phyloP scores from a whole-genome alignment of 306 rosid genomes.

The Malus sieversii region DNA sequence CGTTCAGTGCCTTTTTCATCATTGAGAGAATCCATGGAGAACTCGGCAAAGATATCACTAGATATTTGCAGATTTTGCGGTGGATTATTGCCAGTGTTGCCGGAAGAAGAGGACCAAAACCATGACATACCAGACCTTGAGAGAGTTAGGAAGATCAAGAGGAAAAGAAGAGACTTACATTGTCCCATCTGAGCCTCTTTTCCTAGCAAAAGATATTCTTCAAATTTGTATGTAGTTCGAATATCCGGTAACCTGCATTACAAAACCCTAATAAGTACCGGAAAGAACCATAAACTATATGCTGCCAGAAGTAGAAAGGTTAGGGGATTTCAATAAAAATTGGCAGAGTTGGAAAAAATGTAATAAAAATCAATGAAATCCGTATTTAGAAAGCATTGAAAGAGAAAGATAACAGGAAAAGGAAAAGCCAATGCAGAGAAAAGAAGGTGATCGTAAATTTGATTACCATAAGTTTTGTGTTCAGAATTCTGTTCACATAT shows the following conservation, averaged over 20 bases:
- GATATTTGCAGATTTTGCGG: neutral
- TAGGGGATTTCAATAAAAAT: neutral
- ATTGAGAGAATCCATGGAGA: slow-evolving; percentile 3
- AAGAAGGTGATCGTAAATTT: neutral
- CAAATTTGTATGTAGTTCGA: neutral
- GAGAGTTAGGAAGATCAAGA: neutral
- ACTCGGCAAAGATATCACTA: neutral
- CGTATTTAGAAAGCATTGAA: neutral
- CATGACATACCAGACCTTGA: slow-evolving; percentile 4
- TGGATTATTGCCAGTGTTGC: neutral
- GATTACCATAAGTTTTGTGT: neutral
- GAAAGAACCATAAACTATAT: neutral
- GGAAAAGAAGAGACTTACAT: neutral
- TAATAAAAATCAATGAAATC: neutral
- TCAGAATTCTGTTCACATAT: neutral
- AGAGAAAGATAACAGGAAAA: neutral
- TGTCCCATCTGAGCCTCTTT: neutral
- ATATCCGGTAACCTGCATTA: neutral
- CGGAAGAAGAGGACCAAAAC: slow-evolving; percentile 3
- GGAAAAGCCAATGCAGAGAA: neutral
- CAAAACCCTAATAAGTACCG: neutral
- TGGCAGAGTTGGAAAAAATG: neutral
- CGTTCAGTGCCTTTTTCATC: slow-evolving; percentile 4
- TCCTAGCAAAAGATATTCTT: neutral
- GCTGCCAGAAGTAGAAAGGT: neutral